Evolutionary conservation across 495 filamentous ascomycete species (phyloP), one percentile per base, ranked within the genome.

Genomic region (Xylaria telfairii): DNA sequence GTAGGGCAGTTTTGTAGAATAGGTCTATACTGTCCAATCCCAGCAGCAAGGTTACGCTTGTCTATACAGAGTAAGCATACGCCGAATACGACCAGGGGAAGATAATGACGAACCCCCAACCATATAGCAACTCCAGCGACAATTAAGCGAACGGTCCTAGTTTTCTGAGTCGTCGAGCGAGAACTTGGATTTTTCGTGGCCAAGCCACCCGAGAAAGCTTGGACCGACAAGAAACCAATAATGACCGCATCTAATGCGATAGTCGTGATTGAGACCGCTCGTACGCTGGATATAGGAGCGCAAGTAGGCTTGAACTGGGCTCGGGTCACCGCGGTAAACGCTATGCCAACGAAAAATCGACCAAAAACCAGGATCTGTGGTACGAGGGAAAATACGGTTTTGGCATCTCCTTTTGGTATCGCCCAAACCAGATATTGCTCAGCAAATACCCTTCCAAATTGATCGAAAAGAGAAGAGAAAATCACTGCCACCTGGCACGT

Each of bases 361-460:
- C 76, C 76, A 21, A 83, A 72, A 42, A 88, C 65, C 28, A 86
- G 72, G 7, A 80, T 59, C 76, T 86, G 84, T 65, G 82, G 76
- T 32, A 82, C 66, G 10, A 83, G 64, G 64, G 77, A 76, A 44
- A 67, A 57, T 6, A 53, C 39, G 15, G 72, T 67, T 67, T 79
- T 82, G 60, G 74, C 71, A 62, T 74, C 80, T 56, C 74, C 77
- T 15, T 39, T 76, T 72, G 76, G 83, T 68, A 79, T 69, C 34
- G 74, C 83, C 85, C 86, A 88, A 51, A 84, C 67, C 46, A 88
- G 73, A 70, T 86, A 88, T 75, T 87, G 85, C 70, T 86, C 83
- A 69, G 86, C 71, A 49, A 80, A 81, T 54, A 85, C 79, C 51
- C 86, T 78, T 42, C 78, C 85, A 10, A 87, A 67, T 75, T 88